A percentile compares a stretch with the other conserved stretches of the same genome.
Conservation (phyloP, 148 eudicot genomes). For the Fallopia convolvulus region DNA sequence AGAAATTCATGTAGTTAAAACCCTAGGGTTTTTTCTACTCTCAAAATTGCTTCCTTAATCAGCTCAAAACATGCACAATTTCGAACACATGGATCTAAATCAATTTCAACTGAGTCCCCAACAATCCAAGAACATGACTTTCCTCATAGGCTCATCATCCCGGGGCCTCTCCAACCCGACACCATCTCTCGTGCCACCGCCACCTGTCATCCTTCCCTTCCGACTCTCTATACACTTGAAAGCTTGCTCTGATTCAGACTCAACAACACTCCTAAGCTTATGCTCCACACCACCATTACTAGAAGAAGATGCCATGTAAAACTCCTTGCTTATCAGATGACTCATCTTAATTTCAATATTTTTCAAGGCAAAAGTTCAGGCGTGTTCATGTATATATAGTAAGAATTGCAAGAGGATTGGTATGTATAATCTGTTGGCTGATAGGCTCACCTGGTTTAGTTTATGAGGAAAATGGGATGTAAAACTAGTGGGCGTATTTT, state of each 20-base stretch:
- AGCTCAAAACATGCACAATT: not conserved
- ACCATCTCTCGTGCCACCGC: not conserved
- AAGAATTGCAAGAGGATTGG: not conserved
- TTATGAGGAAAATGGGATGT: not conserved
- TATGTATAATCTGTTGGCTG: not conserved
- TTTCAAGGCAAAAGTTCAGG: not conserved
- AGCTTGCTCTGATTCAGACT: not conserved
- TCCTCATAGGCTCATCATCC: not conserved
- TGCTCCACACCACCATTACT: not conserved
- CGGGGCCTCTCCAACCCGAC: not conserved
- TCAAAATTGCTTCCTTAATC: not conserved
- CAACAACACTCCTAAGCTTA: not conserved
- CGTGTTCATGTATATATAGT: not conserved
- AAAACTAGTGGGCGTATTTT: not conserved
- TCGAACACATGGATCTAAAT: not conserved
- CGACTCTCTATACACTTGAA: not conserved
- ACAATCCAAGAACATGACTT: slow-evolving; percentile 6
- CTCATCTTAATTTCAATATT: not conserved
- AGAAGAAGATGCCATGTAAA: not conserved
- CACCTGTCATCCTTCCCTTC: not conserved
- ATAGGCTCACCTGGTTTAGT: not conserved
- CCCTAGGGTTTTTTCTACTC: not conserved
- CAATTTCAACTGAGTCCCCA: not conserved
- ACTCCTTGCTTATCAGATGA: not conserved
- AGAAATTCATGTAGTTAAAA: not conserved